Evolutionary conservation across 495 filamentous ascomycete genomes (phyloP).

Genomic region (Tuber magnatum): DNA sequence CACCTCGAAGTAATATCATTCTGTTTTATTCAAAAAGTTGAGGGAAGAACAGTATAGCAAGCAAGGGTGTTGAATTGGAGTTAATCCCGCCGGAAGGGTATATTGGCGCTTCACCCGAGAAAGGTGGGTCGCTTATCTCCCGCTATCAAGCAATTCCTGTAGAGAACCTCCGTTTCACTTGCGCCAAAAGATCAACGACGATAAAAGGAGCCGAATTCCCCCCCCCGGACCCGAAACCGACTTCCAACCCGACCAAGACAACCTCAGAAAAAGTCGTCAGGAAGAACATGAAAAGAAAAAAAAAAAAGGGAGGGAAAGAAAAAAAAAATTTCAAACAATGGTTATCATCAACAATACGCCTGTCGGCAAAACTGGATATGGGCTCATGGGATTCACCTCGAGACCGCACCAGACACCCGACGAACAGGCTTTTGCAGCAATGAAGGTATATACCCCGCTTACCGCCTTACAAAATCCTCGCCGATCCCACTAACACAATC

Average conservation of each 20-base stretch:
- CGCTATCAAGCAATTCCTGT: neutral
- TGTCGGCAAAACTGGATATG: slow-evolving; percentile 48
- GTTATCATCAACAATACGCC: slow-evolving; percentile 41
- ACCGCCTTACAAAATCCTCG: too few species aligned
- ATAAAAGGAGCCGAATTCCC: neutral
- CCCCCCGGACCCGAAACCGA: neutral
- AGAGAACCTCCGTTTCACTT: neutral
- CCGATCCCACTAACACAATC: neutral
- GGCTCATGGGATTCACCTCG: slow-evolving; percentile 45
- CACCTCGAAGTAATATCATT: neutral
- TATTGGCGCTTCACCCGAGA: neutral
- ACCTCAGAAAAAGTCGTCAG: neutral
- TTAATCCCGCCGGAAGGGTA: neutral
- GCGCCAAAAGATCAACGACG: neutral
- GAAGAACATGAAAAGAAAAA: too few species aligned
- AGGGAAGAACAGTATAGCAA: neutral
- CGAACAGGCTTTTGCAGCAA: slow-evolving; percentile 35
- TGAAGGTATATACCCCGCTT: slow-evolving; percentile 24
- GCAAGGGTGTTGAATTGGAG: neutral
- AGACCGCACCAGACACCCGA: slow-evolving; percentile 31
- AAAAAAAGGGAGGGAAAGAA: too few species aligned
- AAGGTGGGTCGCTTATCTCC: neutral
- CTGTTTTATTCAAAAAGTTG: neutral
- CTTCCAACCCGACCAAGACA: neutral
- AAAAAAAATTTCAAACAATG: slow-evolving; percentile 21